A percentile compares a stretch with the other conserved stretches of the same genome.
Conservation (phyloP, 306 rosid species). For the Abrus precatorius region DNA sequence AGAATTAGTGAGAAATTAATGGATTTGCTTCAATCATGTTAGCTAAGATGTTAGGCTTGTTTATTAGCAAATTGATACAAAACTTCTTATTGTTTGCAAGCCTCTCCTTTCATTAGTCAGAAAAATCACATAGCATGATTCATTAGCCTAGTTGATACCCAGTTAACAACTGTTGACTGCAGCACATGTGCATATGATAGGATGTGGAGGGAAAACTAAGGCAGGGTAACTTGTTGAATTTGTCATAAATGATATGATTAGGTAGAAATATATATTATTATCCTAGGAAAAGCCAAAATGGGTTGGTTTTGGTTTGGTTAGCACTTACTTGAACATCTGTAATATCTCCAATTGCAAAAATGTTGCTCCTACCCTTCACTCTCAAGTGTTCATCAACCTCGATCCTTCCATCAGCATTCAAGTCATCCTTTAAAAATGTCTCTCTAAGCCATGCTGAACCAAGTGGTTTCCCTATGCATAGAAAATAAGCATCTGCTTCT, state of each 20-base stretch:
- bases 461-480: constrained; percentile 69
- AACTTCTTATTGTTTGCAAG: neutral
- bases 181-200: neutral
- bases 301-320: constrained; percentile 17
- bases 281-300: neutral
- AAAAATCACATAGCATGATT: neutral
- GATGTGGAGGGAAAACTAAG: neutral
- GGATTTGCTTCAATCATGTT: neutral
- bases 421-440: constrained; percentile 54
- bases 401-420: constrained; percentile 69
- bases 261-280: neutral
- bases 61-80: neutral
- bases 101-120: neutral
- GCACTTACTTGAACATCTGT: constrained; percentile 72
- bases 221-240: neutral
- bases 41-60: neutral
- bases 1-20: neutral
- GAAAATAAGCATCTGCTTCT: constrained; percentile 70
- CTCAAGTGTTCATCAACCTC: constrained; percentile 72
- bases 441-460: constrained; percentile 74
- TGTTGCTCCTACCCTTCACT: constrained; percentile 70
- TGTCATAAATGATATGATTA: neutral
- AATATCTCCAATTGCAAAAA: constrained; percentile 90
- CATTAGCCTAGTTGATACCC: constrained; percentile 6
- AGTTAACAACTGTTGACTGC: neutral